Evolutionary conservation across 2,329 filamentous ascomycete species (phyloP).

Genomic region (Nigrospora sphaerica): DNA sequence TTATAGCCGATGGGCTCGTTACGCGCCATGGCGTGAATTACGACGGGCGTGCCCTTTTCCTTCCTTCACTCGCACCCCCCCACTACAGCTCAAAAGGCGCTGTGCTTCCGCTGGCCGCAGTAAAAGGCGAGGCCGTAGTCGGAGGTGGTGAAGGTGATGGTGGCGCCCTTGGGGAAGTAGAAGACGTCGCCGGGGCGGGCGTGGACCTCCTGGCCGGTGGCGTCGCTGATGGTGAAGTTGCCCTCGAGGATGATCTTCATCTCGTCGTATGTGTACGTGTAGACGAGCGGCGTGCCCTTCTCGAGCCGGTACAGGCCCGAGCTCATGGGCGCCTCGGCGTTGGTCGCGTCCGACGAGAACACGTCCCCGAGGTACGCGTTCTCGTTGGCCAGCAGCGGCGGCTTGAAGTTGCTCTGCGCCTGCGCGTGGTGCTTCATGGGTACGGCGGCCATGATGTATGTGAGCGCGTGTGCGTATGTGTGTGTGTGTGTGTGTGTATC

Average conservation of each 20-base stretch:
- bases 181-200: conserved; percentile 60
- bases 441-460: background rate
- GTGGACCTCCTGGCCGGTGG: conserved; percentile 51
- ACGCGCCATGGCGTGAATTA: no score
- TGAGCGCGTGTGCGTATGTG: background rate
- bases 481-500: no score
- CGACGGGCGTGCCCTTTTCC: no score
- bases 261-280: conserved; percentile 65
- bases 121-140: conserved; percentile 57
- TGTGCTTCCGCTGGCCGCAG: conserved; percentile 30
- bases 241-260: conserved; percentile 70
- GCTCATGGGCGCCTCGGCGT: conserved; percentile 52
- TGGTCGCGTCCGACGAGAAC: conserved; percentile 43
- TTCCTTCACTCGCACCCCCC: no score
- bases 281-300: conserved; percentile 59
- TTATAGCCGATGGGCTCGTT: no score
- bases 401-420: conserved; percentile 53
- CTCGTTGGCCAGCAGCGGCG: conserved; percentile 59
- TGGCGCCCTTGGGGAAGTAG: conserved; percentile 59
- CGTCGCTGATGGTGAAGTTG: conserved; percentile 57
- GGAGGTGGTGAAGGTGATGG: conserved; percentile 58
- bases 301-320: conserved; percentile 61
- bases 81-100: no score
- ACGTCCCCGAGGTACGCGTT: conserved; percentile 63
- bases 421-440: conserved; percentile 36